A percentile compares a stretch with the other conserved stretches of the same genome.
Conservation (phyloP, 139 green algal species). For the Protoeuglena noctilucae region DNA sequence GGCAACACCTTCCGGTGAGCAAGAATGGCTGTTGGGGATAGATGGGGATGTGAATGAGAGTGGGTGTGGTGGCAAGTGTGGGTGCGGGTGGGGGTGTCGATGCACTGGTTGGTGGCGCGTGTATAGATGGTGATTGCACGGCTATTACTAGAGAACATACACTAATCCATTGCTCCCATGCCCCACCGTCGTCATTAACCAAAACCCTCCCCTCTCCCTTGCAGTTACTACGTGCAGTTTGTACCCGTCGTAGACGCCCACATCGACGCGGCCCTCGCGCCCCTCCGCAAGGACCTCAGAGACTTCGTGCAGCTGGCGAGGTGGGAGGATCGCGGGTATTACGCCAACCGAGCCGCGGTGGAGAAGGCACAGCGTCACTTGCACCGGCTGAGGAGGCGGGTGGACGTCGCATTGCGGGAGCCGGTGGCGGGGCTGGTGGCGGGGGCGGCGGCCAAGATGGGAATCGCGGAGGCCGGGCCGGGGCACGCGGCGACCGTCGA, state of each 20-base stretch:
- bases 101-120: too few relatives aligned
- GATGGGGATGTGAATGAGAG: too few relatives aligned
- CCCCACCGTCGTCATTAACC: too few relatives aligned
- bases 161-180: too few relatives aligned
- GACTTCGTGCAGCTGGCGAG: conserved; percentile 89
- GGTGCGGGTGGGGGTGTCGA: too few relatives aligned
- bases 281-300: conserved; percentile 63
- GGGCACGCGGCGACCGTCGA: conserved; percentile 1
- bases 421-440: conserved; percentile 8
- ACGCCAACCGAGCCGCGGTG: conserved; percentile 45
- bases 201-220: too few relatives aligned
- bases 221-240: conserved; percentile 90
- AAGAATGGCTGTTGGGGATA: too few relatives aligned
- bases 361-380: conserved; percentile 81
- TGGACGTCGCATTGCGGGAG: conserved; percentile 15
- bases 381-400: conserved; percentile 33
- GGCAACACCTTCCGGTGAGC: too few relatives aligned
- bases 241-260: conserved; percentile 22
- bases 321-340: conserved; percentile 94
- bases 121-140: too few relatives aligned
- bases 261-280: conserved; percentile 32
- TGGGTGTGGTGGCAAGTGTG: too few relatives aligned
- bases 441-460: conserved; percentile 6
- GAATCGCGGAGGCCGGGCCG: conserved; percentile 11
- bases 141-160: too few relatives aligned